phyloP scores from a whole-genome alignment of 2,329 filamentous ascomycete species.

The Botrytis fabae region DNA sequence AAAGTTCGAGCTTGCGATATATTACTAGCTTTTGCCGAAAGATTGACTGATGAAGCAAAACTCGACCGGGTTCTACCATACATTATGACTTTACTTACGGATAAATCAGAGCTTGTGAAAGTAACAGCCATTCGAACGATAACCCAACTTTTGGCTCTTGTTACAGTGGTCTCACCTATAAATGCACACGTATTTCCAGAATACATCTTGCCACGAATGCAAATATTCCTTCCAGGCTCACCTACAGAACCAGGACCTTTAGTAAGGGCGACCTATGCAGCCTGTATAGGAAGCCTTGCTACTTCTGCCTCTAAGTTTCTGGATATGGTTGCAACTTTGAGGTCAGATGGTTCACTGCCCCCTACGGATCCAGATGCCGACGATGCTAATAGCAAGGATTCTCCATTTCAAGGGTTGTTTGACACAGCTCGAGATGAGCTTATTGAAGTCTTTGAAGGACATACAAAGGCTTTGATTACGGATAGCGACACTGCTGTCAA shows the following conservation, averaged over 20 bases:
- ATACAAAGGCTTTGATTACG: conserved; percentile 87
- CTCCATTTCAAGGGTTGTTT: conserved; percentile 78
- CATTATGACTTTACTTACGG: conserved; percentile 77
- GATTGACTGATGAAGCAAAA: conserved; percentile 92
- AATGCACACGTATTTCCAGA: conserved; percentile 70
- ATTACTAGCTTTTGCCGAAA: conserved; percentile 85
- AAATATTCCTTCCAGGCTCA: conserved; percentile 56
- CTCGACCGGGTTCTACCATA: conserved; percentile 91
- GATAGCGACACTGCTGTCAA: conserved; percentile 84
- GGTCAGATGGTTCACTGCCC: conserved; percentile 78
- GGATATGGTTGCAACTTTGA: conserved; percentile 85
- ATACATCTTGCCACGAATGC: conserved; percentile 66
- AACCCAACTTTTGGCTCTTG: conserved; percentile 83
- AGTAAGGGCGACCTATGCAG: conserved; percentile 88
- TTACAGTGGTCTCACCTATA: conserved; percentile 80
- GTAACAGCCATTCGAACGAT: conserved; percentile 83
- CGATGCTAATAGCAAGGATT: conserved; percentile 64
- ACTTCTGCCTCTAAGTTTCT: conserved; percentile 82
- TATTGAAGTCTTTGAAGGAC: conserved; percentile 78
- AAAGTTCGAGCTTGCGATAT: conserved; percentile 88
- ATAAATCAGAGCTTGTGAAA: conserved; percentile 80
- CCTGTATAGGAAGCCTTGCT: conserved; percentile 85
- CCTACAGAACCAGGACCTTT: conserved; percentile 62
- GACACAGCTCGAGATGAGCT: conserved; percentile 84
- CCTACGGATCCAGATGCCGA: conserved; percentile 79